These are phyloP conservation scores for Saccharum hybrid DNA, from an alignment of 202 grass and related monocot genomes.

Conservation along the genomic window DNA sequence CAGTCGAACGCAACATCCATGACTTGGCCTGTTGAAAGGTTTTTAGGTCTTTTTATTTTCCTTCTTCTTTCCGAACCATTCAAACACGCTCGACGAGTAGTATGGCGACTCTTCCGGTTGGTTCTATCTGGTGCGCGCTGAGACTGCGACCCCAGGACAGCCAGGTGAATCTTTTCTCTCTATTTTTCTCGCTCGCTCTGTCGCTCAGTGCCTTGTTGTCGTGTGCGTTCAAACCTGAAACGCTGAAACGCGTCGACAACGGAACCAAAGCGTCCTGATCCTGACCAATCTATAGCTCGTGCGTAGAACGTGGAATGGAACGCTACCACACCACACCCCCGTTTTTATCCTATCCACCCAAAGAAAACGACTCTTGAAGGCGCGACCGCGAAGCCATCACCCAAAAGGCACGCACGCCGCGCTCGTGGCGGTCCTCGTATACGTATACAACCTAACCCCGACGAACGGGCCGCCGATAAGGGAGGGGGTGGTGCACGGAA, in stretches of 20 bases:
- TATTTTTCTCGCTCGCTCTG: not conserved
- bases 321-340: too few relatives aligned
- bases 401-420: conserved; percentile 14
- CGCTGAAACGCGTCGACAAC: conserved; percentile 42
- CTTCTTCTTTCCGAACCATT: not conserved
- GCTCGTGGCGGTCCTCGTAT: not conserved
- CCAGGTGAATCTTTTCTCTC: not conserved
- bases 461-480: conserved; percentile 17
- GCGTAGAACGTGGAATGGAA: conserved; percentile 36
- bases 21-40: not conserved
- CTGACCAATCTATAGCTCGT: conserved; percentile 3
- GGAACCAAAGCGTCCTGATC: not conserved
- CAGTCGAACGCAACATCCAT: not conserved
- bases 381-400: not conserved
- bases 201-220: not conserved
- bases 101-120: conserved; percentile 14
- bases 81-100: conserved; percentile 1
- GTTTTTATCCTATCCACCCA: not conserved
- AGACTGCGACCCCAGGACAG: conserved; percentile 1
- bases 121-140: not conserved
- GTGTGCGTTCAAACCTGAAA: conserved; percentile 28
- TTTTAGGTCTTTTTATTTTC: not conserved
- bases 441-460: too few relatives aligned
- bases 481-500: not conserved
- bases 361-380: not conserved